Evolutionary conservation across 192 early-diverging fungal species (phyloP), one percentile per base, ranked within the genome.

Genomic region (Geranomyces variabilis): DNA sequence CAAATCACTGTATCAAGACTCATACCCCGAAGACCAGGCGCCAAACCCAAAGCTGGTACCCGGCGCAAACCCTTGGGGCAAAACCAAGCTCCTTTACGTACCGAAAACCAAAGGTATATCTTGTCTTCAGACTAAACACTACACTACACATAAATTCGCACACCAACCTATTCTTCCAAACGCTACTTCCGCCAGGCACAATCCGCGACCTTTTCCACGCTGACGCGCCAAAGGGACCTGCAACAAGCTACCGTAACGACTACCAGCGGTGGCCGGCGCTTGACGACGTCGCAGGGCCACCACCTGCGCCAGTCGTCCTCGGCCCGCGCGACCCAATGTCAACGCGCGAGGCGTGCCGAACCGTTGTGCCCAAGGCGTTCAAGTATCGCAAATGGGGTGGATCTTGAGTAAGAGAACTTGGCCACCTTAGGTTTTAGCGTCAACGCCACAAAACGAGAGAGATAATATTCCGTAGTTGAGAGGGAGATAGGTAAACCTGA

Each of bases 21-120:
- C 63, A 5, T 64, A 45, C 63, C 34, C 43, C 3, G 29, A 21
- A n/a, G n/a, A 17, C 13, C 14, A n/a, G 33, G 21, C 17, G 15
- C n/a, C 33, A 19, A 41, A 41, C 43, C n/a, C 63, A 19, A 41
- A 45, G 63, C 63, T 64, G 21, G 1, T 13, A 9, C 1, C 6
- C 22, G 44, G 41, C 15, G 34, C 68, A 22, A 70, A 70, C 41
- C 56, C 68, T n/a, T 70, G 68, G 68, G 68, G 68, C 26, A 70
- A 70, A 31, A 70, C 68, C 7, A 70, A 70, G 33, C 56, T 61
- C 24, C 34, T 70, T 13, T 60, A 70, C 43, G 68, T 70, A 7
- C 68, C 68, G 6, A 41, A 61, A 17, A 60, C 36, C 36, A 45
- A 60, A 70, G 68, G 68, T 70, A 26, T 17, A 48, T 33, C n/a